A percentile compares a stretch with the other conserved stretches of the same genome.
Conservation (phyloP, 108 stramenopile genomes). For the Conticribra weissflogii region DNA sequence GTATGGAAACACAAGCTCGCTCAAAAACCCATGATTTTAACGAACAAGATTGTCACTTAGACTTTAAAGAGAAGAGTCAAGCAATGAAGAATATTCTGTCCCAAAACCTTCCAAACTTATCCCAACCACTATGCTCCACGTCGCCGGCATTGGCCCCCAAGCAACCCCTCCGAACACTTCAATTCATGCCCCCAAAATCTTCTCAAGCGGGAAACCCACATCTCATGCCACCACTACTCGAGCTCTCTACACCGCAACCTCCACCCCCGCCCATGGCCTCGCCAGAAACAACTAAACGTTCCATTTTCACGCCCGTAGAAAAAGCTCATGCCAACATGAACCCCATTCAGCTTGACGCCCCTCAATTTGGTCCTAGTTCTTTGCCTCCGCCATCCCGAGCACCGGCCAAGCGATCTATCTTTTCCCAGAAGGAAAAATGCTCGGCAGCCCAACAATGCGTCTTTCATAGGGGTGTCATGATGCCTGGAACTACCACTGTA, state of each 20-base stretch:
- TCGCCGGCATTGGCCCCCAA: not conserved
- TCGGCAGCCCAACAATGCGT: conserved; percentile 15
- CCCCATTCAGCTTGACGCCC: not conserved
- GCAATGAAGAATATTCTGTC: conserved; percentile 17
- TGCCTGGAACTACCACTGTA: conserved; percentile 30
- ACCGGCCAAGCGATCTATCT: conserved; percentile 35
- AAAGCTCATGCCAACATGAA: not conserved
- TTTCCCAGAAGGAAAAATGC: conserved; percentile 19
- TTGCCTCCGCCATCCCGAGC: too few relatives aligned
- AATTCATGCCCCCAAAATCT: not conserved
- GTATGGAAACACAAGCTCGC: too few relatives aligned
- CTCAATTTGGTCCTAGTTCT: not conserved
- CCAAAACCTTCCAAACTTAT: conserved; percentile 15
- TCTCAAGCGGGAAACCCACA: conserved; percentile 2
- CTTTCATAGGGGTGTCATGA: conserved; percentile 7
- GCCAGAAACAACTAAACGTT: conserved; percentile 9
- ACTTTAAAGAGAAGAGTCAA: conserved; percentile 1
- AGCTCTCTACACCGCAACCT: conserved; percentile 2
- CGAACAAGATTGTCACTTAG: not conserved
- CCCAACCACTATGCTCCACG: conserved; percentile 13
- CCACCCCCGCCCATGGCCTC: conserved; percentile 18
- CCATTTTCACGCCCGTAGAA: not conserved
- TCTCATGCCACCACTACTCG: not conserved
- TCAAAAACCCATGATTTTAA: too few relatives aligned
- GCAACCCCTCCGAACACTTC: not conserved